Evolutionary conservation across 768 basidiomycete genomes (phyloP), one percentile per base, ranked within the genome.

Genomic region (Dictyophora rubrovolvata): DNA sequence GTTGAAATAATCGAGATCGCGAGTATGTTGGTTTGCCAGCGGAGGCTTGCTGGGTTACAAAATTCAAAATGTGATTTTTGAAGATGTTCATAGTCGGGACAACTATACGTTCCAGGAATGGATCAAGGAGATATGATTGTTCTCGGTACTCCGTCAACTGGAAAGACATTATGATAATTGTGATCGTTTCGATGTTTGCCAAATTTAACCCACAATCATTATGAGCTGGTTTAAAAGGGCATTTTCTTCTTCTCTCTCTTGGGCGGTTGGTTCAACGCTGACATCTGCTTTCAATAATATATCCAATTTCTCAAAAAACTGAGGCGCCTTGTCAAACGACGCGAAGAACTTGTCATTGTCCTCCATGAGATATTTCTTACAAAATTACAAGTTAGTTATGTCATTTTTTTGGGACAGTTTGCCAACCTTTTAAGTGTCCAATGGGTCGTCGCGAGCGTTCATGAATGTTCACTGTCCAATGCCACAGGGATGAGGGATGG

Each of bases 121-220:
- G 93, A 69, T 99, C 96, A 12, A 98, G 77, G 2, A 99, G 79
- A 69, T 93, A 90, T 1, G 93, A 78, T 64, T 95, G 91, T 62
- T 98, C 94, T 69, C 95, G 93, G 67, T 95, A 97, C 67, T 85
- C 82, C 67, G 82, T 81, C 28, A 97, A 79, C 95, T 97, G 56
- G 17, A 62, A 54, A 18, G 52, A 33, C 16, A 47, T 33, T 42
- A 51, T 36, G 50, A 47, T n/a, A 12, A 4, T 46, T 20, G 34
- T 33, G 17, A 8, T 22, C 18, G 18, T 22, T 12, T 28, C 33
- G 18, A 37, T 34, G 36, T 59, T 33, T 60, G 12, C 48, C 18
- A 55, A 28, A 28, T 62, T 48, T 22, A 17, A 74, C 83, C 66
- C 69, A 87, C 86, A 58, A 83, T 82, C 47, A 71, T 56, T 11